A percentile compares a stretch with the other conserved stretches of the same genome.
phyloP scores from a whole-genome alignment of 306 rosid genomes.

The Trifolium dubium region DNA sequence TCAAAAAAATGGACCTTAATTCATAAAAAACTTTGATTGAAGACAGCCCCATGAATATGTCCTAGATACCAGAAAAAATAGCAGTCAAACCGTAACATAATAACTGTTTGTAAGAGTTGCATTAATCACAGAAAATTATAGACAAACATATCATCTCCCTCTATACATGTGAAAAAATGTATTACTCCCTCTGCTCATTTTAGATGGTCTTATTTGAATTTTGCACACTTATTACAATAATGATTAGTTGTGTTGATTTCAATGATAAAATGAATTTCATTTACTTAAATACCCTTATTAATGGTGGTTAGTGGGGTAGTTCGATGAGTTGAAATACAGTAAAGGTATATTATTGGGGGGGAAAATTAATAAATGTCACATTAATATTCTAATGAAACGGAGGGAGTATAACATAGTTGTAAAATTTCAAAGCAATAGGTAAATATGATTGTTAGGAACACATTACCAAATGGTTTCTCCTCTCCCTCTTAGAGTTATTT shows the following conservation, averaged over 20 bases:
- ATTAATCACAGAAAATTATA: background rate
- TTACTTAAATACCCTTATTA: too few relatives aligned
- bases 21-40: conserved; percentile 11
- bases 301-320: too few relatives aligned
- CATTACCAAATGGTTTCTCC: conserved; percentile 16
- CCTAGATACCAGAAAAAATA: conserved; percentile 16
- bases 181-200: too few relatives aligned
- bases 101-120: background rate
- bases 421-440: background rate
- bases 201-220: too few relatives aligned
- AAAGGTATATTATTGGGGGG: too few relatives aligned
- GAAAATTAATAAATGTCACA: too few relatives aligned
- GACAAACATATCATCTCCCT: background rate
- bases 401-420: background rate
- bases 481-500: conserved; percentile 8
- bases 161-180: background rate
- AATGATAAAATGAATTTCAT: too few relatives aligned
- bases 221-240: too few relatives aligned
- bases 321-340: too few relatives aligned
- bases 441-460: conserved; percentile 1
- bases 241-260: too few relatives aligned
- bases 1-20: conserved; percentile 27
- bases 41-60: conserved; percentile 20
- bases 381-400: too few relatives aligned
- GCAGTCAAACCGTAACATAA: conserved; percentile 11